Base-by-base conservation (phyloP, 2,329 filamentous ascomycete species). In the Plectosphaerella plurivora region DNA sequence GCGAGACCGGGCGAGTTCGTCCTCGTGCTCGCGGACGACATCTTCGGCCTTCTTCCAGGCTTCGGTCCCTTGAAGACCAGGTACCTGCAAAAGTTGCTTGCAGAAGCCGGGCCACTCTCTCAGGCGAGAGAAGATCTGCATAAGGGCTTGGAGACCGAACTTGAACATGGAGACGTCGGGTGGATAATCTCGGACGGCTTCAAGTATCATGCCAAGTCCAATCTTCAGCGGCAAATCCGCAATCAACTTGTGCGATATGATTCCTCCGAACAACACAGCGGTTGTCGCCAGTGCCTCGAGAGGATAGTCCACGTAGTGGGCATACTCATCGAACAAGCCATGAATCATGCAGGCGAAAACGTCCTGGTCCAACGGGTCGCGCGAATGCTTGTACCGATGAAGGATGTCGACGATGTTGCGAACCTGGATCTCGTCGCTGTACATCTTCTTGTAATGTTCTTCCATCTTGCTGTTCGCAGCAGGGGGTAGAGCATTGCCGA, bases 331-430 rank as follows among this genome's bases (percentile, higher is more conserved):
- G 61, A 99, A 97, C 4, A 99, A 76, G 1, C 94, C 94, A 63
- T 97, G 92, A 36, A 99, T 96, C 91, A 99, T 99, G 73, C 93
- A 97, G 14, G 93, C 89, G 66, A 99, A 99, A 7, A 97, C 82
- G 65, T 99, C 94, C 67, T 97, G 94, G 55, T 97, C 91, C 15
- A 87, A 75, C 2, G 90, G 81, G 55, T 94, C 88, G 47, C 84
- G 83, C 1, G 95, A 97, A 52, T 85, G 85, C 68, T 99, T 97
- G 73, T 96, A 96, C 52, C 83, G 81, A 57, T 91, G 86, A 63
- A 99, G 82, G 39, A 91, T 83, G 56, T 89, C 86, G 49, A 99
- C 88, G 58, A 99, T 89, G 51, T 90, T 84, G 51, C 90, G 84
- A 16, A 97, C 89, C 57, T 93, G 87, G 18, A 92, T 84, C 59